Percentiles rank a stretch among this genome's conserved stretches.
Conservation (phyloP, 345 rosid species). For the Turritis glabra region DNA sequence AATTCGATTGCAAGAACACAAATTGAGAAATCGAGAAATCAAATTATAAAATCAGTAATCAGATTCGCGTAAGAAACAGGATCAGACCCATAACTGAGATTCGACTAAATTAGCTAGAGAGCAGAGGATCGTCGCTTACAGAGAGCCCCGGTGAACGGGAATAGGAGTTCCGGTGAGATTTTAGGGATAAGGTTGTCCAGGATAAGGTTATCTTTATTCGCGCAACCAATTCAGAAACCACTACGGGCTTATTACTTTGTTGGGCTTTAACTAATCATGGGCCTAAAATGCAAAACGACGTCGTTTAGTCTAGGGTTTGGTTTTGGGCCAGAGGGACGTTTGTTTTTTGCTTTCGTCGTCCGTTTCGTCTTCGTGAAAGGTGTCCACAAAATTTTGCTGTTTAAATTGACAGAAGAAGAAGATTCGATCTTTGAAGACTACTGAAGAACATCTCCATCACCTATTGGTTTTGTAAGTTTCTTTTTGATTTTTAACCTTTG, state of each 20-base stretch:
- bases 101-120: background rate
- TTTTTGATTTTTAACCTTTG: background rate
- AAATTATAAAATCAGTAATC: background rate
- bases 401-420: constrained; percentile 2
- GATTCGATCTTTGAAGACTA: background rate
- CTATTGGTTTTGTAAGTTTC: background rate
- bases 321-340: background rate
- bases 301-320: background rate
- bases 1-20: background rate
- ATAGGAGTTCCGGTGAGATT: constrained; percentile 33
- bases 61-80: background rate
- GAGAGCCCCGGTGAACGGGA: constrained; percentile 19
- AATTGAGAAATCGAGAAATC: background rate
- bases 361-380: background rate
- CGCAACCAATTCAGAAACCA: constrained; percentile 14
- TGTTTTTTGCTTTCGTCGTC: constrained; percentile 5
- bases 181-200: constrained; percentile 49
- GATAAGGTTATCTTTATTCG: constrained; percentile 19
- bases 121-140: constrained; percentile 17
- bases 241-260: background rate
- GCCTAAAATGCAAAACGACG: background rate
- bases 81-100: background rate
- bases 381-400: background rate
- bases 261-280: background rate
- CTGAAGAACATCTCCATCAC: background rate